Evolutionary conservation across 164 flowering plant species (phyloP), one percentile per base, ranked within the genome.

Genomic region (Macadamia integrifolia): DNA sequence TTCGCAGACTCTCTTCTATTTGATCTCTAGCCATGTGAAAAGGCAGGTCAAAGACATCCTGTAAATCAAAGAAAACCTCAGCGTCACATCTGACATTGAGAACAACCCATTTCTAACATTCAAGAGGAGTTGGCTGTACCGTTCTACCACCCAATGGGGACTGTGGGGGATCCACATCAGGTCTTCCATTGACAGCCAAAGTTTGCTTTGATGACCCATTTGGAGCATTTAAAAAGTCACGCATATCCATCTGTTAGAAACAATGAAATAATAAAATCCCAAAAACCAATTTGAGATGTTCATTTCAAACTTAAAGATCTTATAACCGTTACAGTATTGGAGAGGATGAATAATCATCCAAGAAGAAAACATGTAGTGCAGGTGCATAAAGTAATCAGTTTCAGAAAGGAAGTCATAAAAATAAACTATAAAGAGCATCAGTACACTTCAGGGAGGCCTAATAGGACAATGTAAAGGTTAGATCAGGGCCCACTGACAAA

Each of bases 11-110:
- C 81, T 89, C 98, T 80, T 95, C 98, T 61, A 95, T 95, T 84
- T 95, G 96, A 80, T 88, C 85, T 78, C 98, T 86, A 61, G 88
- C 99, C 93, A 95, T 87, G 82, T 86, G 98, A 63, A 95, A 86
- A 30, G 99, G 99, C 53, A 95, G 82, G 75, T 95, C 94, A 82
- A 95, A 92, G 44, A 95, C 95, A 82, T 95, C 99, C 99, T 95
- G 88, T 68, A 75, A 66, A 14, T 42, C 40, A 49, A 68, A 29
- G 57, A 50, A 57, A 61, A 31, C 13, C 13, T 49, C 60, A 69
- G 18, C 23, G 44, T 30, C 12, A 23, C 14, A 32, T 11, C 23
- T 32, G 10, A 17, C 29, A 69, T n/a, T 15, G 32, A 28, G 10
- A 64, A 43, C 65, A 71, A 55, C 44, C 48, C 9, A 49, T 43